Conservation (phyloP, 805 yeast genomes). For the Wickerhamomyces pijperi region DNA sequence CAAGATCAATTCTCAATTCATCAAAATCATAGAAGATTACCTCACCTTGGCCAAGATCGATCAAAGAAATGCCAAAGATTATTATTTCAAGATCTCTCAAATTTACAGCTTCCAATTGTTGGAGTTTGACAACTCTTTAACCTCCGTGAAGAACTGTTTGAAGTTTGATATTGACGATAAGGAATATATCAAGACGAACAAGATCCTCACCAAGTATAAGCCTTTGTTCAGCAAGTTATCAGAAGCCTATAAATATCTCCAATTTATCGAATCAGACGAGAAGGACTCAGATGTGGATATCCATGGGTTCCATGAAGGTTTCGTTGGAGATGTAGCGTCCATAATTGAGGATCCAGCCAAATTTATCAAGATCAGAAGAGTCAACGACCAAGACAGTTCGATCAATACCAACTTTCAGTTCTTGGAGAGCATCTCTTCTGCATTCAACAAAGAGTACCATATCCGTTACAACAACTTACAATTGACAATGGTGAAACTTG, state of each 20-base stretch:
- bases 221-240: conserved; percentile 22
- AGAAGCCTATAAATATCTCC: conserved; percentile 33
- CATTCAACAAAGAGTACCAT: conserved; percentile 12
- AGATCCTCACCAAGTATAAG: conserved; percentile 37
- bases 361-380: conserved; percentile 13
- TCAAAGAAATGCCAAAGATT: conserved; percentile 17
- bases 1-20: conserved; percentile 10
- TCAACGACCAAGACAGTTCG: conserved; percentile 5
- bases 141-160: conserved; percentile 53
- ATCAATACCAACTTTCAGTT: conserved; percentile 14
- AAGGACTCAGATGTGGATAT: conserved; percentile 23
- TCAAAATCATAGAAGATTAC: conserved; percentile 12
- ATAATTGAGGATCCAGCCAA: conserved; percentile 20
- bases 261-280: conserved; percentile 20
- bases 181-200: conserved; percentile 45
- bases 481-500: conserved; percentile 24
- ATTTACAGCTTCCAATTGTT: conserved; percentile 40
- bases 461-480: conserved; percentile 14
- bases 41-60: conserved; percentile 17
- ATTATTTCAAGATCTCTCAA: conserved; percentile 21
- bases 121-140: conserved; percentile 40
- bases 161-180: conserved; percentile 65
- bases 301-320: conserved; percentile 31
- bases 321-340: conserved; percentile 27
- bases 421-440: conserved; percentile 6